phyloP scores from a whole-genome alignment of 495 filamentous ascomycete species.

The Podospora pseudocomata region DNA sequence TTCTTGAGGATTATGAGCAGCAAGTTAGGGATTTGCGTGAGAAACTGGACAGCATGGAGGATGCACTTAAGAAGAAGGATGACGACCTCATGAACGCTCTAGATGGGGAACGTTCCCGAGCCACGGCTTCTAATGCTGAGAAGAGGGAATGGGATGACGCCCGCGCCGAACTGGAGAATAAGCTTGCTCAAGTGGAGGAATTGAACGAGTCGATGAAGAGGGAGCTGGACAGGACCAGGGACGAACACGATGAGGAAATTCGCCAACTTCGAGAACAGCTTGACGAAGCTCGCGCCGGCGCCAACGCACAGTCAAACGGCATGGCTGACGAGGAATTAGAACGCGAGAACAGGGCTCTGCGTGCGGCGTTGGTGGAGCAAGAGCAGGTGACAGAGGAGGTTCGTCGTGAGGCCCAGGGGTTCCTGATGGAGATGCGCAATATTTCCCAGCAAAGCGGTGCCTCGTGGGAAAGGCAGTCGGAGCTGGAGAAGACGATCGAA shows the following conservation, averaged over 20 bases:
- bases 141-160: conserved; percentile 72
- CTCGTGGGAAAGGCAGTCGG: conserved; percentile 78
- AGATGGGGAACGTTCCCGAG: conserved; percentile 43
- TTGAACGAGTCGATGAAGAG: conserved; percentile 71
- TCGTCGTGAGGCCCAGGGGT: conserved; percentile 75
- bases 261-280: conserved; percentile 62
- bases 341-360: conserved; percentile 67
- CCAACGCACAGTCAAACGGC: conserved; percentile 22
- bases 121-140: conserved; percentile 48
- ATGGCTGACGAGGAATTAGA: conserved; percentile 58
- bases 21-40: conserved; percentile 72
- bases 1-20: conserved; percentile 70
- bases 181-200: conserved; percentile 71
- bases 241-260: conserved; percentile 62
- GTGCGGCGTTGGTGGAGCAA: conserved; percentile 66
- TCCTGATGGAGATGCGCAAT: conserved; percentile 82
- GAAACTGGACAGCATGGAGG: conserved; percentile 70
- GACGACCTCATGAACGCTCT: conserved; percentile 43
- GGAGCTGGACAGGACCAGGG: conserved; percentile 69
- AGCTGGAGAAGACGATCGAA: conserved; percentile 66
- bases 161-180: conserved; percentile 68
- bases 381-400: conserved; percentile 87
- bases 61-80: conserved; percentile 47
- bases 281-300: conserved; percentile 43
- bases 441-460: conserved; percentile 73